Evolutionary conservation across 768 basidiomycete species (phyloP).

Genomic region (Lentinula boryana): DNA sequence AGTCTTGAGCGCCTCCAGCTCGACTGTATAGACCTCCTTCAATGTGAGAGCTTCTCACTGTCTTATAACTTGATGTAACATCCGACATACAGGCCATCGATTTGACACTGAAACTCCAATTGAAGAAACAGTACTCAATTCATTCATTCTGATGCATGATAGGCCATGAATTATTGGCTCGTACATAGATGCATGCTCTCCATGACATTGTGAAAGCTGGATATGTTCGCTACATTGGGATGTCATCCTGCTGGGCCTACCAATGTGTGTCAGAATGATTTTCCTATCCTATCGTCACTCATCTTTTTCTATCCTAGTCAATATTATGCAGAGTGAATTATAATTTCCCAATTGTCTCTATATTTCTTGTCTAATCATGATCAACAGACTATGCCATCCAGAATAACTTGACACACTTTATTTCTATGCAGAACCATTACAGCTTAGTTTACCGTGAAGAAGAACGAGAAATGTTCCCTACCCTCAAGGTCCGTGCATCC

Average conservation of each 20-base stretch:
- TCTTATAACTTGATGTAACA: background rate
- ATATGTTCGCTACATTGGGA: constrained; percentile 41
- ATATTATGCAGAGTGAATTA: constrained; percentile 49
- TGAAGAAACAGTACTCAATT: constrained; percentile 19
- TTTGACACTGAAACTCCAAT: constrained; percentile 22
- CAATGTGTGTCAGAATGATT: constrained; percentile 30
- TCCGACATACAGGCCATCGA: constrained; percentile 17
- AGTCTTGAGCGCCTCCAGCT: constrained; percentile 42
- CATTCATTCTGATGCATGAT: background rate
- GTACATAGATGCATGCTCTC: constrained; percentile 37
- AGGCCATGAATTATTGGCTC: background rate
- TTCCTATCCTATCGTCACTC: background rate
- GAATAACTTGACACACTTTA: constrained; percentile 54
- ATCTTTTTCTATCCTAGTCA: constrained; percentile 27
- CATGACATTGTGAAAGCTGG: constrained; percentile 46
- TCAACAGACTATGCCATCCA: constrained; percentile 50
- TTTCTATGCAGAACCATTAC: constrained; percentile 69
- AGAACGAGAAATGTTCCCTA: constrained; percentile 60
- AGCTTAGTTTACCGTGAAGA: constrained; percentile 60
- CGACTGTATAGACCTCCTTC: constrained; percentile 51
- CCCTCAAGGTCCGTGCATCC: constrained; percentile 33
- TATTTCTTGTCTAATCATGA: background rate
- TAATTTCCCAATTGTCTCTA: background rate
- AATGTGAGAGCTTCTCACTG: constrained; percentile 21
- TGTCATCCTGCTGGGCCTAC: constrained; percentile 8